A percentile compares a stretch with the other conserved stretches of the same genome.
Evolutionary conservation across 495 filamentous ascomycete species (phyloP).

Genomic region (Endocarpon pusillum): DNA sequence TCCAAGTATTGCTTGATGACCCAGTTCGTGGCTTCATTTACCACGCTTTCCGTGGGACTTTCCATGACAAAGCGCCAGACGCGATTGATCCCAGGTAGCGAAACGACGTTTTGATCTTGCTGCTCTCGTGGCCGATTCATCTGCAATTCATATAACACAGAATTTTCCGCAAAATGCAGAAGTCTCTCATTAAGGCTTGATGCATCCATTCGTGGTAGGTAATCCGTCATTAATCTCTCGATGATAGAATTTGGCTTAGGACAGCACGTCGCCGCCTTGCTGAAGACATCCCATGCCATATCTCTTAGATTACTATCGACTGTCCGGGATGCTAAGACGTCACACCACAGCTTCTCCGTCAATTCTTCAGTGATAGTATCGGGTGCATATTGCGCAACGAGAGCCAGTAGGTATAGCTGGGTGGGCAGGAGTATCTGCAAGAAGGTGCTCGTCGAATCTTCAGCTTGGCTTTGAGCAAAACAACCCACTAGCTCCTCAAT

Average conservation of each 20-base stretch:
- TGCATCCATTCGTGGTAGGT: conserved; percentile 46
- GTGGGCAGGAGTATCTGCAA: conserved; percentile 24
- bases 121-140: conserved; percentile 21
- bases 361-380: conserved; percentile 42
- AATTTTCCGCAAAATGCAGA: conserved; percentile 47
- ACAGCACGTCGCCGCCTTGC: conserved; percentile 27
- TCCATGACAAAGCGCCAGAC: conserved; percentile 72
- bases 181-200: conserved; percentile 47
- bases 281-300: conserved; percentile 48
- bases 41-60: conserved; percentile 51
- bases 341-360: conserved; percentile 45
- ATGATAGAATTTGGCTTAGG: conserved; percentile 42
- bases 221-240: conserved; percentile 44
- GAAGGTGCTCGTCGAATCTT: no score
- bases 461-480: no score
- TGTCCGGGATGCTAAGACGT: conserved; percentile 44
- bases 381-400: conserved; percentile 39
- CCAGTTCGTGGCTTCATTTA: conserved; percentile 44
- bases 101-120: conserved; percentile 28
- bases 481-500: conserved; percentile 23
- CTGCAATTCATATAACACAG: conserved; percentile 29
- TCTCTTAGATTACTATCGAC: conserved; percentile 37
- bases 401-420: conserved; percentile 39
- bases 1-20: conserved; percentile 67
- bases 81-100: conserved; percentile 49